Base-by-base conservation (phyloP, 2,329 filamentous ascomycete genomes). In the Cladophialophora immunda region DNA sequence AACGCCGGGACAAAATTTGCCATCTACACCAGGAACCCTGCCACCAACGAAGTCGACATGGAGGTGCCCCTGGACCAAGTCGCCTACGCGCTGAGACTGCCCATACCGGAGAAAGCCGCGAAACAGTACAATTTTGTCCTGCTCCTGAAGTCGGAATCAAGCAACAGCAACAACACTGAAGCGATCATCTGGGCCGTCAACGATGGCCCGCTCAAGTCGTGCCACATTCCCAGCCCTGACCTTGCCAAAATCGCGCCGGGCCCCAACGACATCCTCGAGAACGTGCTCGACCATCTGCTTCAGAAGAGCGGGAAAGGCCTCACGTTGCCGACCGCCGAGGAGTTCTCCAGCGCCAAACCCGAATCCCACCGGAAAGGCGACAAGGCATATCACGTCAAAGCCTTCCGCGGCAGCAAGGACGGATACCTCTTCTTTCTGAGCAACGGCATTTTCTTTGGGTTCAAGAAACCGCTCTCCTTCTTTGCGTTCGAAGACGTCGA, bases 381-480 rank as follows among this genome's bases (percentile, higher is more conserved):
- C 75, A 86, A 86, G 71, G 87, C 85, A 56, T 89, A 84, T 72
- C 87, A 89, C 73, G 86, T 89, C 55, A 89, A 89, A 73, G 87
- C 85, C 13, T 87, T 87, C 75, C 78, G 86, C 47, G 88, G 88
- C 2, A 88, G 86, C 72, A 90, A 90, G 81, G 88, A 90, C 77
- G 87, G 87, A 45, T 90, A 86, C 73, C 81, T 90, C 15, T 90
- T 88, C 79, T 85, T 90, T 75, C 82, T 89, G 11, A 81, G 84
- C 22, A 84, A 81, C 8, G 88, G 88, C 34, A 86, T 90, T 56
- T 76, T 90, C 47, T 90, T 86, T 73, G 87, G 85, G 47, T 90
- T 89, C 81, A 89, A 89, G 73, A 90, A 90, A 73, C 88, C 88
- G 0, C 79, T 90, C 27, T 76, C 85, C 8, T 89, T 87, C 78